Conservation (phyloP, 441 rosid genomes). For the Erodium texanum region DNA sequence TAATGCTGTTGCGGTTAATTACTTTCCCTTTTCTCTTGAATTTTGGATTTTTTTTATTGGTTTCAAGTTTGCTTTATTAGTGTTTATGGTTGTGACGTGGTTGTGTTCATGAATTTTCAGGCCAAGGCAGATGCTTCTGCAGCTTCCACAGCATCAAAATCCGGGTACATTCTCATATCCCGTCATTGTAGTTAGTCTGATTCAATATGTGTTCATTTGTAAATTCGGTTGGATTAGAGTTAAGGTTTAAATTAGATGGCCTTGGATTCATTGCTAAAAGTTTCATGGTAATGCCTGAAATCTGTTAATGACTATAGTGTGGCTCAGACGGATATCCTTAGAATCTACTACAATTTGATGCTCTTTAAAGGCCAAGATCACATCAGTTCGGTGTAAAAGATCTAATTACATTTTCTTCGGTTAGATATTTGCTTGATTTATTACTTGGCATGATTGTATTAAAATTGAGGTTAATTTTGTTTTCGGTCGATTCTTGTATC, state of each 20-base stretch:
- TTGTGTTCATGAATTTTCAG: conserved; percentile 23
- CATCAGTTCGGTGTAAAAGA: not conserved
- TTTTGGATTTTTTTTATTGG: not conserved
- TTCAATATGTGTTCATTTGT: not conserved
- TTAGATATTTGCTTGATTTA: too few relatives aligned
- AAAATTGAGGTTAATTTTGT: too few relatives aligned
- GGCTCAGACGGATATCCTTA: not conserved
- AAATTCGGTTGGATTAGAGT: not conserved
- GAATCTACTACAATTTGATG: not conserved
- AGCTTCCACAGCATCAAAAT: conserved; percentile 29
- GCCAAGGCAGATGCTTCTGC: conserved; percentile 40
- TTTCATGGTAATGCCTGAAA: not conserved
- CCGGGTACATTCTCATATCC: conserved; percentile 36
- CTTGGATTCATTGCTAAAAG: not conserved
- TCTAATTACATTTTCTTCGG: not conserved
- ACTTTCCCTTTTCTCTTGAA: not conserved
- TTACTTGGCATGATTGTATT: not conserved
- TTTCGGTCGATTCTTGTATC: not conserved
- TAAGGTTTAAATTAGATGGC: not conserved
- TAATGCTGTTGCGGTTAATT: conserved; percentile 59
- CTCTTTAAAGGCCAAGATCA: not conserved
- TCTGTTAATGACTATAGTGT: not conserved
- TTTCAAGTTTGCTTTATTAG: not conserved
- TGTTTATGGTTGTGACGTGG: not conserved
- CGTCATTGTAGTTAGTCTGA: not conserved